Evolutionary conservation across 805 yeast species (phyloP).

Genomic region (Lachancea dasiensis): DNA sequence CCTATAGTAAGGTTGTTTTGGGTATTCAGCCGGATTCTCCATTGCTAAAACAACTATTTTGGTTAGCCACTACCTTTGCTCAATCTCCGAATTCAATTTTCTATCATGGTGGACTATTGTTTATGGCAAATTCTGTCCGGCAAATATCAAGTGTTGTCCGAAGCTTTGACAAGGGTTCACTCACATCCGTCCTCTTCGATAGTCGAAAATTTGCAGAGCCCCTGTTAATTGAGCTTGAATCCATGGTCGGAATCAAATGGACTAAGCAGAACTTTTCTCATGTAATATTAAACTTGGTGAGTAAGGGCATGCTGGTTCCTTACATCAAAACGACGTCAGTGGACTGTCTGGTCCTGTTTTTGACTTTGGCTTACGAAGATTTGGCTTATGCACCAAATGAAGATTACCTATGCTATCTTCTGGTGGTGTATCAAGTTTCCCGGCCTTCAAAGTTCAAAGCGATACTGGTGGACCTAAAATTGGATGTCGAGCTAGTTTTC

Average conservation of each 20-base stretch:
- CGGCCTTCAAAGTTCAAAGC: conserved; percentile 35
- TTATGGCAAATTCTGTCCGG: conserved; percentile 33
- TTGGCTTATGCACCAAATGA: conserved; percentile 17
- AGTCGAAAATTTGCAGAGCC: conserved; percentile 37
- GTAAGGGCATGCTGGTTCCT: conserved; percentile 56
- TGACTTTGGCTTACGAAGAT: conserved; percentile 39
- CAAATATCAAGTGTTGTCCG: conserved; percentile 32
- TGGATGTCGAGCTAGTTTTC: conserved; percentile 30
- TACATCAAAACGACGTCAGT: conserved; percentile 47
- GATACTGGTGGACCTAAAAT: conserved; percentile 32
- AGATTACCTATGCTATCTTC: conserved; percentile 25
- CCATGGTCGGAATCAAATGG: conserved; percentile 34
- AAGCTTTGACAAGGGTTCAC: conserved; percentile 23
- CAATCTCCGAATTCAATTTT: conserved; percentile 33
- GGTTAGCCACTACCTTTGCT: conserved; percentile 33
- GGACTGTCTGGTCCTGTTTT: conserved; percentile 38
- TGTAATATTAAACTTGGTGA: conserved; percentile 41
- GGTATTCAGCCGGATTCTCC: conserved; percentile 34
- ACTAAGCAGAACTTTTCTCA: conserved; percentile 45
- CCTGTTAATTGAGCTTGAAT: conserved; percentile 40
- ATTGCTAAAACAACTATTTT: conserved; percentile 31
- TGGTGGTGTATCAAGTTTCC: conserved; percentile 34
- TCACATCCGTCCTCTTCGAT: conserved; percentile 28
- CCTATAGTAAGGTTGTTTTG: conserved; percentile 36
- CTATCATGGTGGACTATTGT: conserved; percentile 37